Base-by-base conservation (phyloP, 2,329 filamentous ascomycete genomes). In the Nothopassalora personata region DNA sequence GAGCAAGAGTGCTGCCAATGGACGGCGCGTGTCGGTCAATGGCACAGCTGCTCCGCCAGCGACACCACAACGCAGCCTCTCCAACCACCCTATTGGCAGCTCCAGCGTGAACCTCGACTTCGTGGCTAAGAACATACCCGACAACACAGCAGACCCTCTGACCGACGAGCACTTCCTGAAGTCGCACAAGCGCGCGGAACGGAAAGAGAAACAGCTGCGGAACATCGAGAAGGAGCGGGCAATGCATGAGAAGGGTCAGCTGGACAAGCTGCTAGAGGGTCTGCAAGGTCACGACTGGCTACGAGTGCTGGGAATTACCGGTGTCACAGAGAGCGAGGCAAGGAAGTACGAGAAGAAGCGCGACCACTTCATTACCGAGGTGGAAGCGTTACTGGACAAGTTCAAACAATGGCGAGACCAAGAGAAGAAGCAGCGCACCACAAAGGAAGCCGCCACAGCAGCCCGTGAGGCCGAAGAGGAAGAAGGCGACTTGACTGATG, bases 261-360 rank as follows among this genome's bases (percentile, higher is more conserved):
- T 87, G n/a, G 84, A 87, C 61, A 78, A 84, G 7, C 75, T 87
- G 15, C 80, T 97, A 6, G 91, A 94, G 56, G 91, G 91, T 18
- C 81, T 99, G 1, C 88, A 91, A 71, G 90, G 93, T 2, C 90
- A 89, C 59, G 94, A 97, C 74, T 99, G 94, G 94, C 80, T 97
- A 58, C 87, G 89, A 61, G 84, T 92, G 4, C 91, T 99, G 86
- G 94, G 93, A 28, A 88, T 97, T 34, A 93, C 86, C 64, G 90
- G 83, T 39, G 77, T 95, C 39, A 95, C 91, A 0, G 92, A 97
- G 70, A 86, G 85, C 23, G 90, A 90, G 69, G 93, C 90, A 75
- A 94, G 89, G 73, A 83, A 87, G 31, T 97, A 91, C 73, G 91
- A 96, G 73, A 86, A 88, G 2, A 94, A 94, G 61, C 84, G 94